Percentiles rank a stretch among this genome's conserved stretches.
Evolutionary conservation across 495 filamentous ascomycete species (phyloP).

Genomic region (Polyplosphaeria fusca): DNA sequence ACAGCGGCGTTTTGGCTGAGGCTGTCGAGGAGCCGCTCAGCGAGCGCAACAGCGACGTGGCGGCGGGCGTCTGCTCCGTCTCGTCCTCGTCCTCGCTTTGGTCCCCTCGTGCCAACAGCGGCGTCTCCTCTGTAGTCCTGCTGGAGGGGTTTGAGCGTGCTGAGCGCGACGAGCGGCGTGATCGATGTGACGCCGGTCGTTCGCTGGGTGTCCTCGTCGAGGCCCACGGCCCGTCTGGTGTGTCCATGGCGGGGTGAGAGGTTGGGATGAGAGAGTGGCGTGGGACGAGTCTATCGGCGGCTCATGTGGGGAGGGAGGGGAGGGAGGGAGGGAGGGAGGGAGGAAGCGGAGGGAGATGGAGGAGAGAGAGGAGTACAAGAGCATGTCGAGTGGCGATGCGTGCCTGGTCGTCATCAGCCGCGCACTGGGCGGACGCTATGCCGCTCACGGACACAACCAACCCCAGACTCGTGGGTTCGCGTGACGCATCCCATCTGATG

Average conservation of each 20-base stretch:
- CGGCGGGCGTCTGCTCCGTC: constrained; percentile 23
- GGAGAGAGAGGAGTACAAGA: not conserved
- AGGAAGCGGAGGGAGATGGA: not conserved
- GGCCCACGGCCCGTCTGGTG: constrained; percentile 22
- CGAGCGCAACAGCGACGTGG: constrained; percentile 21
- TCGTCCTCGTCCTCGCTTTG: constrained; percentile 41
- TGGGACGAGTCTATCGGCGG: not conserved
- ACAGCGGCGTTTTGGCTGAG: constrained; percentile 10
- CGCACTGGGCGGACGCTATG: not conserved
- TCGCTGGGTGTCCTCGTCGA: constrained; percentile 27
- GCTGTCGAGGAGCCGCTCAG: constrained; percentile 6
- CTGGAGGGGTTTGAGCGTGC: constrained; percentile 29
- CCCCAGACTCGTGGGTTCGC: not conserved
- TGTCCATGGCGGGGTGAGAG: constrained; percentile 18
- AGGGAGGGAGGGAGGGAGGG: too few relatives aligned
- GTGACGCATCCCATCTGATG: constrained; percentile 1
- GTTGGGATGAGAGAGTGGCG: not conserved
- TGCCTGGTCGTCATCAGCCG: not conserved
- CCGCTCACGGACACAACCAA: not conserved
- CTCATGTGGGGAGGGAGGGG: constrained; percentile 1
- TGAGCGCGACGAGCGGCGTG: constrained; percentile 33
- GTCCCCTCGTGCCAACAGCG: constrained; percentile 51
- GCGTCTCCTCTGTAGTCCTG: constrained; percentile 50
- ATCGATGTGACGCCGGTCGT: constrained; percentile 39
- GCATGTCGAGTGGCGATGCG: not conserved